phyloP scores from a whole-genome alignment of 306 rosid genomes.

The Cucurbita ficifolia region DNA sequence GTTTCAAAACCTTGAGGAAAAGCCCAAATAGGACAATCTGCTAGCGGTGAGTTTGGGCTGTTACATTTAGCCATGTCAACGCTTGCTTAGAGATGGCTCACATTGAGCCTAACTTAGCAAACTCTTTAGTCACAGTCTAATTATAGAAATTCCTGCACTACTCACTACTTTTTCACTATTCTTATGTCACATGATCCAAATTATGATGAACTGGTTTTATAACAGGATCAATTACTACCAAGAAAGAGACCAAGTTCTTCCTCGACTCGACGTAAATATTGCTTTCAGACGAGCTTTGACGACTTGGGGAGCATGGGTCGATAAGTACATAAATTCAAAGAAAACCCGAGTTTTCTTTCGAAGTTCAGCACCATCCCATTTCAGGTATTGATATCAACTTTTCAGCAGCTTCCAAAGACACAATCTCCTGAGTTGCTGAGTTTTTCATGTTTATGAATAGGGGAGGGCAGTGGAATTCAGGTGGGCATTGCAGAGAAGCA shows the following conservation, averaged over 20 bases:
- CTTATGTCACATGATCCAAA: neutral
- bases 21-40: too few species aligned
- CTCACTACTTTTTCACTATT: neutral
- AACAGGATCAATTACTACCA: slow-evolving; percentile 75
- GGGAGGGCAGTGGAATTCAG: slow-evolving; percentile 86
- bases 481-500: slow-evolving; percentile 77
- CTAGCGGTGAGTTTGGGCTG: too few species aligned
- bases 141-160: too few species aligned
- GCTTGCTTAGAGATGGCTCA: neutral
- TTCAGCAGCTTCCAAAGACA: neutral
- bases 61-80: too few species aligned
- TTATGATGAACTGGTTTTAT: neutral
- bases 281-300: slow-evolving; percentile 65
- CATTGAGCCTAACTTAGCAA: neutral
- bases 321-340: slow-evolving; percentile 38
- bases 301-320: slow-evolving; percentile 86
- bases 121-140: too few species aligned
- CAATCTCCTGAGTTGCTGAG: neutral
- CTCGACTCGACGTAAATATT: slow-evolving; percentile 43
- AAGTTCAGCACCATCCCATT: slow-evolving; percentile 83
- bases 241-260: slow-evolving; percentile 70
- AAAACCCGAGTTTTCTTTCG: slow-evolving; percentile 75
- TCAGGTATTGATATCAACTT: slow-evolving; percentile 39
- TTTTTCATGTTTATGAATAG: slow-evolving; percentile 19
- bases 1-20: too few species aligned